Conservation (phyloP, 2,329 filamentous ascomycete species). For the Shiraia sp. region DNA sequence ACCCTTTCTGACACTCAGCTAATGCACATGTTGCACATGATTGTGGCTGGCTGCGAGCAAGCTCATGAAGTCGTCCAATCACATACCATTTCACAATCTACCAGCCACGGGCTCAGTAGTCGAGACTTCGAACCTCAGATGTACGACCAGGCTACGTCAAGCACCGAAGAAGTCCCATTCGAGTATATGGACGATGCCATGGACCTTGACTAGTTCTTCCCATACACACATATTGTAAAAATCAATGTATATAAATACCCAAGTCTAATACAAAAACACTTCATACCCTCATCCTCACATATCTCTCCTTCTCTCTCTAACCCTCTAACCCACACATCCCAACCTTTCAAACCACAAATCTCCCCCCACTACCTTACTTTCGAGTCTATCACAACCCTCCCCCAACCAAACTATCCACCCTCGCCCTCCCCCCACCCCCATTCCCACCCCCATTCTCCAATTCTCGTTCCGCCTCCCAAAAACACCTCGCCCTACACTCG, state of each 20-base stretch:
- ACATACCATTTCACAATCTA: conserved; percentile 6
- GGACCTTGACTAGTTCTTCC: conserved; percentile 34
- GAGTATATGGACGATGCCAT: conserved; percentile 44
- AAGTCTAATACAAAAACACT: background rate
- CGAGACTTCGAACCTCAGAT: conserved; percentile 24
- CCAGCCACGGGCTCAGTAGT: conserved; percentile 15
- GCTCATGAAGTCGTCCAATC: conserved; percentile 53
- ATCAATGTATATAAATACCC: background rate
- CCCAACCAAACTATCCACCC: conserved; percentile 40
- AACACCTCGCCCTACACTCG: conserved; percentile 39
- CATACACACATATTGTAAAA: conserved; percentile 3
- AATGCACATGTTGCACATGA: conserved; percentile 59
- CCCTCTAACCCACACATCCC: no score
- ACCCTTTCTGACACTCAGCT: conserved; percentile 65
- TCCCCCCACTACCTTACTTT: no score
- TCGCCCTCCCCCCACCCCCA: conserved; percentile 18
- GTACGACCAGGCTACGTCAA: conserved; percentile 10
- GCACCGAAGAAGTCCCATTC: conserved; percentile 28
- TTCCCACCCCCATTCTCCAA: background rate
- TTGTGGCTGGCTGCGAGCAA: conserved; percentile 63
- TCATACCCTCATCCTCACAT: background rate
- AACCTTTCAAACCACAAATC: no score
- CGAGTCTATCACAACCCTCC: no score
- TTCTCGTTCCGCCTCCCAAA: conserved; percentile 33
- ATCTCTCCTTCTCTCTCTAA: background rate